Percentiles rank a stretch among this genome's conserved stretches.
These are phyloP conservation scores for Fraxinus floribunda DNA, from an alignment of 305 asterid genomes.

Conservation along the genomic window DNA sequence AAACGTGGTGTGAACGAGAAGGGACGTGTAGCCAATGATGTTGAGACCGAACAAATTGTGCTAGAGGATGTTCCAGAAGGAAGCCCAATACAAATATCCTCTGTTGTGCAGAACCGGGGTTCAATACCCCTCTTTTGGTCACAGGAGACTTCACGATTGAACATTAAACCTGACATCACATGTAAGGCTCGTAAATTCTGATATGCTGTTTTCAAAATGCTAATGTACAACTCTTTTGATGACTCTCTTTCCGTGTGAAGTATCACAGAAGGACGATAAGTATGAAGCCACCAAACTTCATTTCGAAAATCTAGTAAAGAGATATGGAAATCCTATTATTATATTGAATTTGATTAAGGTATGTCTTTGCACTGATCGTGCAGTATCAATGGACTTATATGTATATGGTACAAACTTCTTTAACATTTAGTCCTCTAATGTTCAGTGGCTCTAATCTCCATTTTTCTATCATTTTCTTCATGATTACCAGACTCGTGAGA, in stretches of 20 bases:
- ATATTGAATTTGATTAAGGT: conserved; percentile 94
- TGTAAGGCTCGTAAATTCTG: conserved; percentile 44
- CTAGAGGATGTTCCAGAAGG: conserved; percentile 62
- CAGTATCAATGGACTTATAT: conserved; percentile 15
- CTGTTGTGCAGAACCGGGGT: conserved; percentile 88
- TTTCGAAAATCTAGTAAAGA: conserved; percentile 77
- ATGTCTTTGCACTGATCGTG: conserved; percentile 10
- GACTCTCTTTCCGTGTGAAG: conserved; percentile 41
- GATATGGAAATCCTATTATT: conserved; percentile 93
- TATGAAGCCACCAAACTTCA: conserved; percentile 91
- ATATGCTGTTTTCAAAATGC: conserved; percentile 12
- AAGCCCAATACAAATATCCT: conserved; percentile 55
- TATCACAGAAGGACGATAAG: conserved; percentile 68
- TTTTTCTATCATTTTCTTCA: conserved; percentile 19
- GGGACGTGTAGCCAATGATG: conserved; percentile 97
- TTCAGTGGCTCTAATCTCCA: background rate
- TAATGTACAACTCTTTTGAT: conserved; percentile 14
- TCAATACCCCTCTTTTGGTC: conserved; percentile 99
- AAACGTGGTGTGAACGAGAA: conserved; percentile 90
- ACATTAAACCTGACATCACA: conserved; percentile 82
- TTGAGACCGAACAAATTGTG: conserved; percentile 95
- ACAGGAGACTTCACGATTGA: conserved; percentile 81
- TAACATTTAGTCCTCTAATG: conserved; percentile 7
- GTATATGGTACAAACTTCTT: conserved; percentile 11
- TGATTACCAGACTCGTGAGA: conserved; percentile 69